Evolutionary conservation across 305 asterid species (phyloP).

Genomic region (Withania somnifera): DNA sequence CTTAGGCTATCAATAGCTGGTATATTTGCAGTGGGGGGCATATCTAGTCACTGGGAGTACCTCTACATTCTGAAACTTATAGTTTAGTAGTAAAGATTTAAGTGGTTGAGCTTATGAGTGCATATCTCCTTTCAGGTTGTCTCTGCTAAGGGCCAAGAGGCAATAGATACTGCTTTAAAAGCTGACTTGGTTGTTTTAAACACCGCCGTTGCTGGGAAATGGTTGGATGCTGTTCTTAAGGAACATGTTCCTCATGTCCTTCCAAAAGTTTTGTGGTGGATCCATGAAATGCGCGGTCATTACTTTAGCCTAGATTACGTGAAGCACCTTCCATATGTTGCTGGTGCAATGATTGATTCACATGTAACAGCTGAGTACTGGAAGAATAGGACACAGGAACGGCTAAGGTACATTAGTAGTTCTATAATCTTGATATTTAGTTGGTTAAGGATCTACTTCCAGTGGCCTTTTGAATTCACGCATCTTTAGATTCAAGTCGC

Average conservation of each 20-base stretch:
- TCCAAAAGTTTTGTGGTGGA: slow-evolving; percentile 99
- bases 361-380: slow-evolving; percentile 82
- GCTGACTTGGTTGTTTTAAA: slow-evolving; percentile 79
- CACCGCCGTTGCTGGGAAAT: slow-evolving; percentile 97
- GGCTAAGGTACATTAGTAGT: slow-evolving; percentile 45
- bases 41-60: neutral
- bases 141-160: slow-evolving; percentile 70
- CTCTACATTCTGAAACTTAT: neutral
- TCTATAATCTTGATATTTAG: neutral
- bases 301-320: slow-evolving; percentile 92
- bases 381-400: slow-evolving; percentile 75
- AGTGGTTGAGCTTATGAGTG: neutral
- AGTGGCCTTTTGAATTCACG: neutral
- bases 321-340: slow-evolving; percentile 96
- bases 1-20: neutral
- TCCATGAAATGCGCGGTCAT: slow-evolving; percentile 99
- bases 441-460: neutral
- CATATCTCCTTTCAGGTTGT: slow-evolving; percentile 37
- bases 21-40: neutral
- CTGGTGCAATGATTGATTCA: slow-evolving; percentile 98
- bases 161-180: slow-evolving; percentile 65
- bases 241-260: slow-evolving; percentile 66
- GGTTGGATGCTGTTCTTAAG: slow-evolving; percentile 87
- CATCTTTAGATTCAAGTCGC: neutral
- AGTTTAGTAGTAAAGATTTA: neutral